A percentile compares a stretch with the other conserved stretches of the same genome.
Conservation (phyloP, 2,329 filamentous ascomycete genomes). For the Exophiala dermatitidis region DNA sequence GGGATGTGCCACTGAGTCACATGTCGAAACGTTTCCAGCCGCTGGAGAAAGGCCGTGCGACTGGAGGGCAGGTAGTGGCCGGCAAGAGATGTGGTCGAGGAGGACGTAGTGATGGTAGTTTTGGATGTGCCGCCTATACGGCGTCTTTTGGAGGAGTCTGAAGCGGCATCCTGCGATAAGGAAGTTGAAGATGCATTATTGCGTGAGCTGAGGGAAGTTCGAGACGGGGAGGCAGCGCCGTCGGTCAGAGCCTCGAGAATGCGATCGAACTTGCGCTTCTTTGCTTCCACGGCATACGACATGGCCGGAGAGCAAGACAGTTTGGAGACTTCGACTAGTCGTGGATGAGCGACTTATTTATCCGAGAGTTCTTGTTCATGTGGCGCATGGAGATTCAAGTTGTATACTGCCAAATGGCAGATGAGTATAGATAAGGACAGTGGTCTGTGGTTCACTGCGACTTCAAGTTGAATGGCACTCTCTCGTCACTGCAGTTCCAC, state of each 20-base stretch:
- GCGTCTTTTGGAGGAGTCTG: constrained; percentile 25
- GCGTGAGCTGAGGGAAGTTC: constrained; percentile 17
- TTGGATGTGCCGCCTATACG: constrained; percentile 20
- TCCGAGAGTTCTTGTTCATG: too few relatives aligned
- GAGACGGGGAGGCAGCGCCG: constrained; percentile 10
- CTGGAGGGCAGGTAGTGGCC: constrained; percentile 82
- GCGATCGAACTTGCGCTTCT: constrained; percentile 44
- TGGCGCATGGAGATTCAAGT: too few relatives aligned
- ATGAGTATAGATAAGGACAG: background rate
- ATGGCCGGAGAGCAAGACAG: constrained; percentile 4
- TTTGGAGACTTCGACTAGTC: background rate
- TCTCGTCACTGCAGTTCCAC: background rate
- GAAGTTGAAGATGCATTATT: constrained; percentile 17
- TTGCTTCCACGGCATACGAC: constrained; percentile 39
- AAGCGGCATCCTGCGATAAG: constrained; percentile 11
- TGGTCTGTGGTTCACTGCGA: background rate
- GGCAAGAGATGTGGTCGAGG: constrained; percentile 31
- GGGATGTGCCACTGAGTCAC: constrained; percentile 81
- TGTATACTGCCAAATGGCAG: too few relatives aligned
- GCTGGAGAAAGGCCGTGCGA: constrained; percentile 69
- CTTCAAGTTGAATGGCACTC: background rate
- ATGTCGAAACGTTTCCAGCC: constrained; percentile 81
- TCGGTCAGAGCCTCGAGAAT: constrained; percentile 38
- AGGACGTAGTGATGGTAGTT: constrained; percentile 29
- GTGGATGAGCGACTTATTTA: too few relatives aligned